These are phyloP conservation scores for Avicennia marina DNA, from an alignment of 257 asterid genomes.

Conservation along the genomic window DNA sequence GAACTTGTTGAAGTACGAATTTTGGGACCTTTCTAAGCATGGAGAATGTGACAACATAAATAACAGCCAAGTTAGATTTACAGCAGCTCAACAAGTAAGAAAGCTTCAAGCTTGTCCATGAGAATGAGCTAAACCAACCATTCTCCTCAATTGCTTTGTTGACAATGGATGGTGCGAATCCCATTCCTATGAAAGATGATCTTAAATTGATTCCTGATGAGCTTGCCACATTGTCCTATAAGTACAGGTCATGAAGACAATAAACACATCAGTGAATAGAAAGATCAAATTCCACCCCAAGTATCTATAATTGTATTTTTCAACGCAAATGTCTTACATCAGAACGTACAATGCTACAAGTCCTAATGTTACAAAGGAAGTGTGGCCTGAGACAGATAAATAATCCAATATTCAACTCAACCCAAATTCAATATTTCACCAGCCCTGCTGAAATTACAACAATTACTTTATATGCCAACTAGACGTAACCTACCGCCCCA, in stretches of 20 bases:
- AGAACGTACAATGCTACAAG: not conserved
- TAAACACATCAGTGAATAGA: slow-evolving; percentile 7
- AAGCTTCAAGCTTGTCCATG: not conserved
- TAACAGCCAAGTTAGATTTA: slow-evolving; percentile 12
- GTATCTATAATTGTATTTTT: not conserved
- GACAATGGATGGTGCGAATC: slow-evolving; percentile 65
- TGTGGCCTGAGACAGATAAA: not conserved
- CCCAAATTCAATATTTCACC: not conserved
- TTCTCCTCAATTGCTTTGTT: slow-evolving; percentile 74
- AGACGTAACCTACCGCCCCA: slow-evolving; percentile 33
- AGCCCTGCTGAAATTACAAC: slow-evolving; percentile 3
- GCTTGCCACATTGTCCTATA: slow-evolving; percentile 65
- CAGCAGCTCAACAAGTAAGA: slow-evolving; percentile 3
- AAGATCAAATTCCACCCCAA: not conserved
- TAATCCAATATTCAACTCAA: not conserved
- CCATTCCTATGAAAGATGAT: slow-evolving; percentile 80
- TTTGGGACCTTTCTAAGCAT: not conserved
- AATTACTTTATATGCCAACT: not conserved
- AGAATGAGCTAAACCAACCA: slow-evolving; percentile 38
- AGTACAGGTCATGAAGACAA: not conserved
- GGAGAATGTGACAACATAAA: slow-evolving; percentile 6
- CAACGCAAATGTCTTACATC: not conserved
- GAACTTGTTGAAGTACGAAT: not conserved
- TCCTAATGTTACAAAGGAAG: not conserved
- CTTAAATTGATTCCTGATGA: slow-evolving; percentile 64